Evolutionary conservation across 2,329 filamentous ascomycete species (phyloP).

Genomic region (Aspergillus piperis): DNA sequence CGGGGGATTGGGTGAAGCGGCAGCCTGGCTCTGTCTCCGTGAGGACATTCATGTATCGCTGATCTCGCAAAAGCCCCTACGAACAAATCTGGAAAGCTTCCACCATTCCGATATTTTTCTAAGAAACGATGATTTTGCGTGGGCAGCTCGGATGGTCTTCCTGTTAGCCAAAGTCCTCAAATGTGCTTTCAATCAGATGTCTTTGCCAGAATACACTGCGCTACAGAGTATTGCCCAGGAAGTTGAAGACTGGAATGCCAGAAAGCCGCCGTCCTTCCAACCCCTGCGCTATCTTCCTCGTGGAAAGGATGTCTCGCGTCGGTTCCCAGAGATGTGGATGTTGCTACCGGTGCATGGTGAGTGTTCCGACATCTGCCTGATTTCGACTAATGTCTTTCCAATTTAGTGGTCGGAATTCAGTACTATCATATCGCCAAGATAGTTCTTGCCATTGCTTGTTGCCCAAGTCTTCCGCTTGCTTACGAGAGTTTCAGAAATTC

Average conservation of each 20-base stretch:
- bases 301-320: constrained; percentile 18
- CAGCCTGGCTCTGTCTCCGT: constrained; percentile 43
- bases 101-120: constrained; percentile 34
- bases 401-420: constrained; percentile 36
- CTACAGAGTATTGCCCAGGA: constrained; percentile 14
- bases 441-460: constrained; percentile 25
- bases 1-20: constrained; percentile 42
- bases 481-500: constrained; percentile 26
- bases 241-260: constrained; percentile 25
- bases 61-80: constrained; percentile 34
- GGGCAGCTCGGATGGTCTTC: constrained; percentile 40
- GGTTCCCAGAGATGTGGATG: constrained; percentile 36
- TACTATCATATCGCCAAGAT: constrained; percentile 40
- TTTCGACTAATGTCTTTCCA: background rate
- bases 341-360: constrained; percentile 34
- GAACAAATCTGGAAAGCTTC: constrained; percentile 39
- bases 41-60: constrained; percentile 43
- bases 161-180: constrained; percentile 36
- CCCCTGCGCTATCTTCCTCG: constrained; percentile 29
- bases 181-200: constrained; percentile 18
- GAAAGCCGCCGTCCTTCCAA: constrained; percentile 28
- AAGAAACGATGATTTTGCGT: constrained; percentile 38
- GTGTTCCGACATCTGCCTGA: background rate
- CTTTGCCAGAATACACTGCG: background rate
- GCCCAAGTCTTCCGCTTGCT: constrained; percentile 11